Base-by-base conservation (phyloP, 2,329 filamentous ascomycete genomes). In the Cordyceps tenuipes region DNA sequence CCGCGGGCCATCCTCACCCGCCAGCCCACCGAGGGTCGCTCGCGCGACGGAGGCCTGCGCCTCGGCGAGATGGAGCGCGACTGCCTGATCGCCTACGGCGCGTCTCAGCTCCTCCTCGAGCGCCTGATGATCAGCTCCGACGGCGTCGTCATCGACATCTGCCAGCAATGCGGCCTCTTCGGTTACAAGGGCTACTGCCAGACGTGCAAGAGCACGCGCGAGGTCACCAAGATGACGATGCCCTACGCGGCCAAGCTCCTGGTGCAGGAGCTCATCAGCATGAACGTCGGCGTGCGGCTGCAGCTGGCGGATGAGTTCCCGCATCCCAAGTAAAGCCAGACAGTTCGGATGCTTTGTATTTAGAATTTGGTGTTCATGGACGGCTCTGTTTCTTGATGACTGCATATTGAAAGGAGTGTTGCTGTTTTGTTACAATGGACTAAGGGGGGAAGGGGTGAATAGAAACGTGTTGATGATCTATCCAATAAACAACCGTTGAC, bases 51-150 rank as follows among this genome's bases (percentile, higher is more conserved):
- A 74, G 94, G 94, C 73, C 79, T 99, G 48, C 87, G 94, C 71
- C 79, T 99, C 50, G 94, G 95, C 70, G 94, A 99, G 77, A 99
- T 99, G 95, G 94, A 99, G 73, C 90, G 94, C 67, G 94, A 99
- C 78, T 99, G 94, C 75, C 73, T 99, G 63, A 97, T 99, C 67
- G 94, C 94, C 10, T 99, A 99, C 72, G 94, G 94, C 61, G 94
- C 94, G 9, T 91, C 87, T 58, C 94, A 99, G 74, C 80, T 99
- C 41, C 80, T 99, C 36, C 80, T 97, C 3, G 94, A 99, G 75
- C 85, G 94, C 43, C 79, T 99, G 62, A 99, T 99, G 95, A 83
- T 96, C 63, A 92, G 88, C 64, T 95, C 90, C 1, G 94, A 99
- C 75, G 90, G 88, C 12, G 91, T 94, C 64, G 82, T 89, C 65